Conservation (phyloP, 1,284 basidiomycete genomes). For the Trichosporon sp. region DNA sequence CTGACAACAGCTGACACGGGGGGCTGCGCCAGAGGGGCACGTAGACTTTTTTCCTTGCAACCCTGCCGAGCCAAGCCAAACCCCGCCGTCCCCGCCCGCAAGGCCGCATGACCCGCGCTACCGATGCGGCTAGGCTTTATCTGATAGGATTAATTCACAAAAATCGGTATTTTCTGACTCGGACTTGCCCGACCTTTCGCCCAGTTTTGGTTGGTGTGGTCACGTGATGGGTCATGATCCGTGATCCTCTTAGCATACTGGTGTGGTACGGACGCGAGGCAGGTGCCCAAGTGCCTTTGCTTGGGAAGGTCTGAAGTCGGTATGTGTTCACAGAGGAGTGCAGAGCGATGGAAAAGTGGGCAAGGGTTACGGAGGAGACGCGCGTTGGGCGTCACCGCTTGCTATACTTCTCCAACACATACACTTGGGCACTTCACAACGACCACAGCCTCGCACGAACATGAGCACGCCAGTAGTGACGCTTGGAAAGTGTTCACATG, state of each 20-base stretch:
- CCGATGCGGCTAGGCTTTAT: constrained; percentile 8
- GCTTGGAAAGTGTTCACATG: background rate
- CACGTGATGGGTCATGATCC: background rate
- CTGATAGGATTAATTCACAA: constrained; percentile 10
- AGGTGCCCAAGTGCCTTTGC: too few species aligned
- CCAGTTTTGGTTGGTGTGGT: background rate
- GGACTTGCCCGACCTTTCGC: background rate
- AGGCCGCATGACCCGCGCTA: background rate
- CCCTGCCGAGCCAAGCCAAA: background rate
- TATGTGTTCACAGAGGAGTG: too few species aligned
- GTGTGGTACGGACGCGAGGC: too few species aligned
- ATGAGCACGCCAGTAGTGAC: background rate
- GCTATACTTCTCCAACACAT: too few species aligned
- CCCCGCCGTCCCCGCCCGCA: background rate
- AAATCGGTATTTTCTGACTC: background rate
- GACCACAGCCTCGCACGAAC: background rate
- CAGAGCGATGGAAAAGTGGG: too few species aligned
- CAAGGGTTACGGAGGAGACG: too few species aligned
- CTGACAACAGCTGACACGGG: too few species aligned
- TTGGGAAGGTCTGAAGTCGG: too few species aligned
- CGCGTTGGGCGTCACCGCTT: too few species aligned
- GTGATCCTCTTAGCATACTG: too few species aligned
- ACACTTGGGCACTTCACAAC: too few species aligned
- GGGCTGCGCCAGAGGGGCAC: background rate
- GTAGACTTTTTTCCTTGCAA: constrained; percentile 2